A percentile compares a stretch with the other conserved stretches of the same genome.
These are phyloP conservation scores for Colletotrichum sp. DNA, from an alignment of 2,329 filamentous ascomycete species.

Conservation along the genomic window DNA sequence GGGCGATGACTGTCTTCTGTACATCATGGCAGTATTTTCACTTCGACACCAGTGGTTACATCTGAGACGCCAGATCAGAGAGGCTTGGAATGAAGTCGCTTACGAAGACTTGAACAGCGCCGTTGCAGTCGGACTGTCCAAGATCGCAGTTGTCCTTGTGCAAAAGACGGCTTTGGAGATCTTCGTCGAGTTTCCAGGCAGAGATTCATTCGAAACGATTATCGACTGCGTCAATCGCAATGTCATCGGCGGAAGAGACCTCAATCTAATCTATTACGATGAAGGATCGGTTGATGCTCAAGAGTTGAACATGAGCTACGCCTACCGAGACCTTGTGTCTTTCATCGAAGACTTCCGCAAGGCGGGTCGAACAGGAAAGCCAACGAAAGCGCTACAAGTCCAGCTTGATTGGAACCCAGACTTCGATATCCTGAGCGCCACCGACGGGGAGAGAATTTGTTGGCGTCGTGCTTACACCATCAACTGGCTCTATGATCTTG, in stretches of 20 bases:
- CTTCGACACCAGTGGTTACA: slow-evolving; percentile 40
- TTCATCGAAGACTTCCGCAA: slow-evolving; percentile 50
- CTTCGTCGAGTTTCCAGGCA: slow-evolving; percentile 50
- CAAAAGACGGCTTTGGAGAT: slow-evolving; percentile 41
- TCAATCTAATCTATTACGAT: slow-evolving; percentile 2
- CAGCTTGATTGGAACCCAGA: slow-evolving; percentile 47
- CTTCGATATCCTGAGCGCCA: slow-evolving; percentile 41
- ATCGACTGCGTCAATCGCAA: slow-evolving; percentile 45
- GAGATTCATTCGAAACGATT: slow-evolving; percentile 47
- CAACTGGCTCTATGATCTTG: slow-evolving; percentile 57
- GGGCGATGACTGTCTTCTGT: slow-evolving; percentile 30
- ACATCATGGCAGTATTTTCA: slow-evolving; percentile 41
- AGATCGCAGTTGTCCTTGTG: slow-evolving; percentile 45
- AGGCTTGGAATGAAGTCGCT: slow-evolving; percentile 47
- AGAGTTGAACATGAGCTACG: slow-evolving; percentile 47
- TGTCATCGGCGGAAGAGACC: slow-evolving; percentile 29
- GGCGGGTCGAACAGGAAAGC: slow-evolving; percentile 47
- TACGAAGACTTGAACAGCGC: slow-evolving; percentile 50
- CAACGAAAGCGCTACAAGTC: slow-evolving; percentile 46
- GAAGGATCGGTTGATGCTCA: slow-evolving; percentile 36
- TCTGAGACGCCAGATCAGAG: slow-evolving; percentile 44
- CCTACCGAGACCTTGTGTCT: slow-evolving; percentile 46
- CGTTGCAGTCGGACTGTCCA: slow-evolving; percentile 47
- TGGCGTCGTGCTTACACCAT: slow-evolving; percentile 56
- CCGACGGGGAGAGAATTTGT: slow-evolving; percentile 39